Evolutionary conservation across 257 asterid genomes (phyloP), one percentile per base, ranked within the genome.

Genomic region (Solanum dulcamara): DNA sequence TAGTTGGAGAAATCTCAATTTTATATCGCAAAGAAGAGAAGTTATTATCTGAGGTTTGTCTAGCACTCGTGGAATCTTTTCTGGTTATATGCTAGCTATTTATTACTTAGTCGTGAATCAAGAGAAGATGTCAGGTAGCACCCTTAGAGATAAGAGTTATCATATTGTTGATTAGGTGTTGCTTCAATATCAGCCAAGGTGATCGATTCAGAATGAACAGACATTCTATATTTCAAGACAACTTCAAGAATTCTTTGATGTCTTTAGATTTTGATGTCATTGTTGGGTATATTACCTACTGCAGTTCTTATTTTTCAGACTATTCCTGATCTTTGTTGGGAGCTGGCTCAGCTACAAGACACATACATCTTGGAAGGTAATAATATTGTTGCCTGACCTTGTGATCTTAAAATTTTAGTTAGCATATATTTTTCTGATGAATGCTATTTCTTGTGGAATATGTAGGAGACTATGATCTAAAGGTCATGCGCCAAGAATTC

Each of bases 401-500:
- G 80, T 2, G 57, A 28, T 22, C 48, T 5, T 40, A n/a, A 68
- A 15, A 68, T 48, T 32, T 32, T 46, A 3, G 11, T 57, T 89
- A 48, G 79, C 64, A 79, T 84, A 66, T 81, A 55, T 81, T 85
- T 72, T 83, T 67, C 11, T 50, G 35, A 75, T 59, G 48, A 72
- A 84, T 85, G 57, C 42, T 77, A 72, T 70, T 68, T 72, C 67
- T 70, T 22, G 64, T 85, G 35, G 30, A 83, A 6, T 87, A 50
- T 90, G 59, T 84, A 96, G 99, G 98, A 89, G 99, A 96, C 85
- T 96, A 96, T 62, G 99, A 96, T 94, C 93, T 96, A 80, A 96
- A 96, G 90, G 99, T 96, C 92, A 96, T 94, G 98, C 98, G 99
- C 62, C 99, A 96, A 87, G 99, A 96, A 90, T 92, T 92, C 88